These are phyloP conservation scores for Aspergillus ustus DNA, from an alignment of 2,329 filamentous ascomycete genomes.

Conservation along the genomic window DNA sequence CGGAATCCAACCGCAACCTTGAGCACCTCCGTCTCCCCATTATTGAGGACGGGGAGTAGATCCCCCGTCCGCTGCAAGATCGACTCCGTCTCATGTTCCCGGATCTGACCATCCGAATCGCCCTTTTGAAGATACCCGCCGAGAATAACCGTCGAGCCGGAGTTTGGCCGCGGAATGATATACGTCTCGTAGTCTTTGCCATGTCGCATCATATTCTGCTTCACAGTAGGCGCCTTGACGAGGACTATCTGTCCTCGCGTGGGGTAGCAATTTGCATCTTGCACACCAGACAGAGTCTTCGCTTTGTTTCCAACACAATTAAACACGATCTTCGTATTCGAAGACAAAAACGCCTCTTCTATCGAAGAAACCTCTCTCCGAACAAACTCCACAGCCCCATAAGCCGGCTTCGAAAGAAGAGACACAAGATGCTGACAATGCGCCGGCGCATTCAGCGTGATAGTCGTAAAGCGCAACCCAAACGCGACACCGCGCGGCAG, in stretches of 20 bases:
- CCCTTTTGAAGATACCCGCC: conserved; percentile 43
- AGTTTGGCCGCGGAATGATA: conserved; percentile 44
- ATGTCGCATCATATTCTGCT: conserved; percentile 46
- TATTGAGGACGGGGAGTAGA: conserved; percentile 38
- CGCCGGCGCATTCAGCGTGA: conserved; percentile 46
- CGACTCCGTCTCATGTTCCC: conserved; percentile 39
- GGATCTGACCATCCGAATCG: conserved; percentile 20
- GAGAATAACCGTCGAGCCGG: conserved; percentile 43
- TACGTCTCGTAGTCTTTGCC: conserved; percentile 49
- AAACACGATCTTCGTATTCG: neutral
- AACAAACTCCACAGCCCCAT: conserved; percentile 15
- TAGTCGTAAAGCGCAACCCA: conserved; percentile 42
- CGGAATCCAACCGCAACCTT: conserved; percentile 34
- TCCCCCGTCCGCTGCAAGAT: conserved; percentile 43
- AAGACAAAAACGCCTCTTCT: neutral
- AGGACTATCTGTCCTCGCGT: conserved; percentile 49
- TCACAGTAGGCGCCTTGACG: conserved; percentile 38
- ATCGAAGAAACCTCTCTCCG: neutral
- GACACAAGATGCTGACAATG: conserved; percentile 40
- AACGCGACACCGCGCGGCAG: conserved; percentile 35
- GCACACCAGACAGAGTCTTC: conserved; percentile 40
- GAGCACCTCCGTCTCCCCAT: conserved; percentile 35
- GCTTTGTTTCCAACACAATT: conserved; percentile 40
- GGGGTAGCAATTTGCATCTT: conserved; percentile 47
- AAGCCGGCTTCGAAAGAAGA: conserved; percentile 8